Base-by-base conservation (phyloP, 352 stramenopile species). In the Phytopythium boreale region DNA sequence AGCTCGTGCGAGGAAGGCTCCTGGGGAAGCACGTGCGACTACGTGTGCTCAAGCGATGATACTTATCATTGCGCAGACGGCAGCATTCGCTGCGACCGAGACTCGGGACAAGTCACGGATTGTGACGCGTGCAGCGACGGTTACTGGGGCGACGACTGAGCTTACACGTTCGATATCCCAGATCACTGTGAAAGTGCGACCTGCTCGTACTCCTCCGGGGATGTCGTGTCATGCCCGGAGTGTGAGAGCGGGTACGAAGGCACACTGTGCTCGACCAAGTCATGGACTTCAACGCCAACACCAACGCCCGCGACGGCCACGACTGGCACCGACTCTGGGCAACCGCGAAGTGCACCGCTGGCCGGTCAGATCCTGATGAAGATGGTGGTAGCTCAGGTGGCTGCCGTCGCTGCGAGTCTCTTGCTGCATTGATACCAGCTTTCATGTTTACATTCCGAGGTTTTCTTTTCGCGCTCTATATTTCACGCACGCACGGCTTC, bases 121-220 rank as follows among this genome's bases (percentile, higher is more conserved):
- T 51, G 44, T 51, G 44, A 51, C 24, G 22, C 8, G 6, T 58
- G 51, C 31, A 58, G 12, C 36, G 29, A 41, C 15, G 51, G 51
- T 29, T 58, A 58, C 51, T 58, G 29, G 27, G 31, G 51, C 29
- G 29, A 43, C 11, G 27, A 58, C 27, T 58, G 51, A 19, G 26
- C 14, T 4, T 22, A 29, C 36, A 29, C 29, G 36, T 44, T 29
- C 51, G 22, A 26, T 9, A 14, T 29, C 14, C 29, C 29, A 1
- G 51, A 43, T 15, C 51, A 58, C 1, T 57, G 51, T 5, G 29
- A 14, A 17, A 26, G 51, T 44, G 51, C 15, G 29, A 15, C 26
- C 26, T 58, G 51, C 19, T 24, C 51, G 12, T 6, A 58, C 1
- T 2, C 1, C 19, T 44, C 1, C 4, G 51, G 51, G 1, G n/a